Conservation (phyloP, 441 rosid genomes). For the Macaranga tanarius region DNA sequence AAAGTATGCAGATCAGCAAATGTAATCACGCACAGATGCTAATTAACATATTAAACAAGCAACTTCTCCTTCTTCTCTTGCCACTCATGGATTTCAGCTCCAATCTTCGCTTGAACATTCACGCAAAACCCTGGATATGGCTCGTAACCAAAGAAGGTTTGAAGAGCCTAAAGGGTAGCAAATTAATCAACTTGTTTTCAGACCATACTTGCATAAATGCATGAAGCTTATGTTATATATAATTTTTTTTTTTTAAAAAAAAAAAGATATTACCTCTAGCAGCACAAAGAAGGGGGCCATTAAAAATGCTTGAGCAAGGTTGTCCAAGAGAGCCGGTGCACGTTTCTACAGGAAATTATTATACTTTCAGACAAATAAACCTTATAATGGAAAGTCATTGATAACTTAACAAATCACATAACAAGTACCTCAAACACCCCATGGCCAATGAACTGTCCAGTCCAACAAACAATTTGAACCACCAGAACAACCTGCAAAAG, state of each 20-base stretch:
- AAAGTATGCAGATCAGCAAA: slow-evolving; percentile 13
- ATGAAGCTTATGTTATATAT: neutral
- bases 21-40: neutral
- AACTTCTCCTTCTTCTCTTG: slow-evolving; percentile 49
- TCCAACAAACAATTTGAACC: slow-evolving; percentile 59
- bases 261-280: slow-evolving; percentile 46
- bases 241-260: too few relatives aligned
- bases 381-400: neutral
- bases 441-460: slow-evolving; percentile 65
- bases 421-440: slow-evolving; percentile 56
- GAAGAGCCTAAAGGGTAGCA: slow-evolving; percentile 46
- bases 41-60: slow-evolving; percentile 22
- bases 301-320: slow-evolving; percentile 57
- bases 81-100: slow-evolving; percentile 43
- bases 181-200: slow-evolving; percentile 10
- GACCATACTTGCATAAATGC: neutral
- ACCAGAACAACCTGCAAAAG: slow-evolving; percentile 48
- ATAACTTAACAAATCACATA: slow-evolving; percentile 4
- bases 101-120: slow-evolving; percentile 46
- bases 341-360: slow-evolving; percentile 41
- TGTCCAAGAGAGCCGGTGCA: slow-evolving; percentile 65
- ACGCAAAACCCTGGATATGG: slow-evolving; percentile 59
- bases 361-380: slow-evolving; percentile 12
- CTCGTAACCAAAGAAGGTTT: slow-evolving; percentile 49
- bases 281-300: slow-evolving; percentile 74